These are phyloP conservation scores for Adansonia grandidieri DNA, from an alignment of 441 rosid species.

Conservation along the genomic window DNA sequence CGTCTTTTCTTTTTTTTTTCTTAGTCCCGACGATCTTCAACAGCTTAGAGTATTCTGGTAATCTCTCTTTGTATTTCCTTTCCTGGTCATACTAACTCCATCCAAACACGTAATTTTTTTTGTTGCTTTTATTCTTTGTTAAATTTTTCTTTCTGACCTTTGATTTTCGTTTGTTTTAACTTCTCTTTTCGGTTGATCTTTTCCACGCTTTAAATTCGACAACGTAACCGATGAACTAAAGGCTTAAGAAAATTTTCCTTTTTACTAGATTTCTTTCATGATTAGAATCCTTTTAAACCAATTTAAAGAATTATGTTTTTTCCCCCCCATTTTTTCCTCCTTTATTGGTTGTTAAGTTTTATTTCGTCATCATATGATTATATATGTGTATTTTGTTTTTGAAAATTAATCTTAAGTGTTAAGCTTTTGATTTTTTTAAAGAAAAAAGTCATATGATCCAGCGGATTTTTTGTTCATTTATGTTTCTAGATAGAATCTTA, in stretches of 20 bases:
- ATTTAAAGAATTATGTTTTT: background rate
- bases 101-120: background rate
- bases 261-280: background rate
- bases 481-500: background rate
- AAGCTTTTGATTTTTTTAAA: background rate
- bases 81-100: too few species aligned
- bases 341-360: background rate
- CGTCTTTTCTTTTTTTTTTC: background rate
- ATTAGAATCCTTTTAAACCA: background rate
- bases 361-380: background rate
- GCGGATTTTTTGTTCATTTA: background rate
- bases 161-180: background rate
- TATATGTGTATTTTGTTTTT: background rate
- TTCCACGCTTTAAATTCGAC: background rate
- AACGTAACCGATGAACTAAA: background rate
- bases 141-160: background rate
- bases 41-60: conserved; percentile 40
- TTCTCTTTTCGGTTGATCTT: background rate
- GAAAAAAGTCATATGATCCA: background rate
- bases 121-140: background rate
- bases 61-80: conserved; percentile 27
- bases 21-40: conserved; percentile 22
- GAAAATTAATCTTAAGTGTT: background rate
- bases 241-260: background rate
- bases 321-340: background rate